Conservation (phyloP, 768 basidiomycete species). For the Calocybe gangraenosa region DNA sequence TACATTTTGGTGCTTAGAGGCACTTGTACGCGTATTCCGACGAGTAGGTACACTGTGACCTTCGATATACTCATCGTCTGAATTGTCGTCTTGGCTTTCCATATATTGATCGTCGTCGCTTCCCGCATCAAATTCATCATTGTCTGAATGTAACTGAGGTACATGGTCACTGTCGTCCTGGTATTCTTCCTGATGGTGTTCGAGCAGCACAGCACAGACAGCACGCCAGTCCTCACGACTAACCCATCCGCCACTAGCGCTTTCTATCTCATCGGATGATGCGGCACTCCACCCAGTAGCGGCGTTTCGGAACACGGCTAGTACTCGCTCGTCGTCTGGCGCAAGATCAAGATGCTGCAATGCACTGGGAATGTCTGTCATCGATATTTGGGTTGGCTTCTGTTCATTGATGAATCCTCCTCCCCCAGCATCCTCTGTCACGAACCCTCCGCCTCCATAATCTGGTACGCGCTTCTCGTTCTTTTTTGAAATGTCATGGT, state of each 20-base stretch:
- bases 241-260: constrained; percentile 31
- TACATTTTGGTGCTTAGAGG: constrained; percentile 5
- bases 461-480: neutral
- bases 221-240: constrained; percentile 73
- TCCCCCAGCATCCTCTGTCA: neutral
- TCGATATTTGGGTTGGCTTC: constrained; percentile 37
- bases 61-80: constrained; percentile 31
- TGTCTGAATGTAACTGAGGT: constrained; percentile 21
- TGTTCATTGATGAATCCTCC: constrained; percentile 8
- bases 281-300: constrained; percentile 62
- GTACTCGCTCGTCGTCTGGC: constrained; percentile 69
- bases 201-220: constrained; percentile 73
- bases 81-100: constrained; percentile 14
- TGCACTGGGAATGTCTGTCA: constrained; percentile 57
- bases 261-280: constrained; percentile 14
- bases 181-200: constrained; percentile 29
- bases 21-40: constrained; percentile 11
- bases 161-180: constrained; percentile 22
- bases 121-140: constrained; percentile 3
- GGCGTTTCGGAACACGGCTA: constrained; percentile 71
- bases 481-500: neutral
- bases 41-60: constrained; percentile 18
- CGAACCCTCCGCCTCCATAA: neutral
- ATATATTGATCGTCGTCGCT: constrained; percentile 17
- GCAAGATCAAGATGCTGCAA: constrained; percentile 61